Evolutionary conservation across 2,329 filamentous ascomycete genomes (phyloP).

Genomic region (Emmonsiellopsis sp.): DNA sequence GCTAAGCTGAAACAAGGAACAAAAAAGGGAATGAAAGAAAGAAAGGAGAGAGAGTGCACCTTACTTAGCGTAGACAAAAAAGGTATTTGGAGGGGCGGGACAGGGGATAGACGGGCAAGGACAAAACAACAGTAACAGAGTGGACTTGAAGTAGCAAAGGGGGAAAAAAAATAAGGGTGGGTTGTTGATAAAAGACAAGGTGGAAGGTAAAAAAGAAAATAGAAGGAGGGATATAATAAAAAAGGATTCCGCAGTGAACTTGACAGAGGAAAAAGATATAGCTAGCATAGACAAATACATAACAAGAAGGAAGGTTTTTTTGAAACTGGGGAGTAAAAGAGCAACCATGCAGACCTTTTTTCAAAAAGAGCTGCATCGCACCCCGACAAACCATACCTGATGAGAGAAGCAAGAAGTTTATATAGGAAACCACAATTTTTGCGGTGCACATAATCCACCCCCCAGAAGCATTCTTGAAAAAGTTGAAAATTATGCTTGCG

Average conservation of each 20-base stretch:
- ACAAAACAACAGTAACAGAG: constrained; percentile 10
- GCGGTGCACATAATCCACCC: neutral
- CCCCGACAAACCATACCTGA: neutral
- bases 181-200: neutral
- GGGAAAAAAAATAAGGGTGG: constrained; percentile 1
- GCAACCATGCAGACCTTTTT: constrained; percentile 15
- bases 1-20: neutral
- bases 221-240: constrained; percentile 15
- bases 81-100: neutral
- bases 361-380: constrained; percentile 16
- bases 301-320: constrained; percentile 23
- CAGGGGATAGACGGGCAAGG: too few species aligned
- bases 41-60: neutral
- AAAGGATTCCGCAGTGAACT: constrained; percentile 13
- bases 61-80: neutral
- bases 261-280: constrained; percentile 21
- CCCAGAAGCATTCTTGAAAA: neutral
- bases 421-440: neutral
- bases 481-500: neutral
- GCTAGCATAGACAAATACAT: constrained; percentile 32
- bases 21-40: constrained; percentile 3
- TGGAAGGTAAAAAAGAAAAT: neutral
- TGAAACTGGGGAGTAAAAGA: neutral
- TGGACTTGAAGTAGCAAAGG: neutral
- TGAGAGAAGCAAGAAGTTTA: constrained; percentile 10